Evolutionary conservation across 208 protist species (phyloP).

Genomic region (Trichomonas tenax): DNA sequence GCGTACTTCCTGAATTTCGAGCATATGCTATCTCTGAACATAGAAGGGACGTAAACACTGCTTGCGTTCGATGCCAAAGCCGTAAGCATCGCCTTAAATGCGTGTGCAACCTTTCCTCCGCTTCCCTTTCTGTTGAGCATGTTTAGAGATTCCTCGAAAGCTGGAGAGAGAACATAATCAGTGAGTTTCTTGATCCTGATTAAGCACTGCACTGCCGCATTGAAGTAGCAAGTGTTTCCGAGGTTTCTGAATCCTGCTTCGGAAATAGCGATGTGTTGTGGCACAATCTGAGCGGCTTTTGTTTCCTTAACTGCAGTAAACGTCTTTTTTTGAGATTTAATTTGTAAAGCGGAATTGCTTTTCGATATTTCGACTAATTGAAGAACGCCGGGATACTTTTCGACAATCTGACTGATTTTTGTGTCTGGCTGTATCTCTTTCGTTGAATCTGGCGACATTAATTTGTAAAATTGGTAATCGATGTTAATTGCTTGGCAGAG

Average conservation of each 20-base stretch:
- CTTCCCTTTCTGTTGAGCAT: slow-evolving; percentile 21
- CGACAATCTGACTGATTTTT: neutral
- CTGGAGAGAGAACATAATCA: slow-evolving; percentile 3
- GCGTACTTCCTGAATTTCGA: neutral
- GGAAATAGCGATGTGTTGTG: neutral
- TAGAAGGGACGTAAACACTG: neutral
- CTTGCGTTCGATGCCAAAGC: too few relatives aligned
- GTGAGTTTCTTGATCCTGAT: slow-evolving; percentile 59
- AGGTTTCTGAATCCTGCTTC: slow-evolving; percentile 63
- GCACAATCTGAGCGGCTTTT: neutral
- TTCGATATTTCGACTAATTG: neutral
- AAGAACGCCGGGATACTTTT: neutral
- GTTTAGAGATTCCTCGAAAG: slow-evolving; percentile 21
- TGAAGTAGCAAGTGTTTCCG: slow-evolving; percentile 93
- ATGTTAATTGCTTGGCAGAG: neutral
- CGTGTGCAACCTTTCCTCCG: slow-evolving; percentile 25
- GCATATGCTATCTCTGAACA: neutral
- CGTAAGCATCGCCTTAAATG: neutral
- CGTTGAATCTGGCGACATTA: neutral
- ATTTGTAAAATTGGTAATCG: neutral
- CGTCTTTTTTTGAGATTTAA: too few relatives aligned
- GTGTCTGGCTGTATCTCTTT: neutral
- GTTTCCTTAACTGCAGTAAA: too few relatives aligned
- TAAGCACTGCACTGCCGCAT: slow-evolving; percentile 74
- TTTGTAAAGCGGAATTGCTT: neutral